Evolutionary conservation across 2,329 filamentous ascomycete species (phyloP), one percentile per base, ranked within the genome.

Genomic region (Xylariaceae sp.): DNA sequence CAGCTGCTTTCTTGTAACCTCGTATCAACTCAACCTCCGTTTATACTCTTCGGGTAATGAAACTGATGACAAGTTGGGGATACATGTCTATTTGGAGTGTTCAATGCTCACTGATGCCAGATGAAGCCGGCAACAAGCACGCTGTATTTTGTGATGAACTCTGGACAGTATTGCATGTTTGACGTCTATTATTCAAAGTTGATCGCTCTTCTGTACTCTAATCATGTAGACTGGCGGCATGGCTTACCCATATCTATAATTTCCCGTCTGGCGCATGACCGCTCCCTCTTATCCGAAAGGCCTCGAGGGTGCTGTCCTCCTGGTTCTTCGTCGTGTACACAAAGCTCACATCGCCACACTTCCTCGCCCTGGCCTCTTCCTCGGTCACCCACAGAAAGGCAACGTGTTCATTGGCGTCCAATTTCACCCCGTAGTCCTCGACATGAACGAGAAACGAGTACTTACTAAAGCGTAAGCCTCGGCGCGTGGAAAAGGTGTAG

Each of bases 361-460:
- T 62, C 43, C 54, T 55, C 11, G 55, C 55, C 48, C 48, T 54
- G 19, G 63, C 67, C 56, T 71, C 68, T 8, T 66, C 66, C 56
- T 68, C 65, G n/a, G 60, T 66, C 11, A 63, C 66, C 68, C 65
- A 69, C 19, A 70, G n/a, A 50, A 62, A 70, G 8, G 63, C 62
- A 43, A 61, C 56, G 47, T 71, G 70, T 57, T 72, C 70, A 8
- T 66, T 59, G 6, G 67, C 65, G 47, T 72, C 64, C 19, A 71
- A 58, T 51, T 55, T 64, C n/a, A 70, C 68, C 1, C 64, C 56
- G 39, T 58, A 62, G 7, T 49, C 57, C 37, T 64, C 62, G 6
- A 67, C 64, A 4, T 65, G 60, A 30, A 64, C 61, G 37, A 67
- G 27, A 55, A 71, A 71, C 29, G 58, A 61, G 53, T 60, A 63